Evolutionary conservation across 768 basidiomycete genomes (phyloP).

Genomic region (Phaeotremella fagi): DNA sequence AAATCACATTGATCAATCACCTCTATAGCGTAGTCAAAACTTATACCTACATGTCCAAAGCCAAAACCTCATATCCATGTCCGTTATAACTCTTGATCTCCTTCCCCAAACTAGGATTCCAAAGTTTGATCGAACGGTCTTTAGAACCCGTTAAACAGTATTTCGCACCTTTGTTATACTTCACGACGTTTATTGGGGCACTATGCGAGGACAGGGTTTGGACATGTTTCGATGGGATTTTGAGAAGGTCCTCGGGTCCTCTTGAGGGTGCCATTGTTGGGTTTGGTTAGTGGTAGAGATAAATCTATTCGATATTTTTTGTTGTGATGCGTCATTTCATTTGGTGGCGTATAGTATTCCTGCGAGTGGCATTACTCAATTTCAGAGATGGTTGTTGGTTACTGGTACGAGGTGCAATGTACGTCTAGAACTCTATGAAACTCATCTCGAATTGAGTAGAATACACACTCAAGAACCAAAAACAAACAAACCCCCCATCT

Average conservation of each 20-base stretch:
- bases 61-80: conserved; percentile 93
- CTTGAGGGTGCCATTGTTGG: not conserved
- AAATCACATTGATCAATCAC: not conserved
- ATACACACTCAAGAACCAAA: no score
- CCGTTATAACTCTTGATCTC: conserved; percentile 86
- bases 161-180: conserved; percentile 81
- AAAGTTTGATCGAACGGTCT: conserved; percentile 81
- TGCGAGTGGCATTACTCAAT: no score
- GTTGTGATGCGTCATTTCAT: no score
- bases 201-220: conserved; percentile 36
- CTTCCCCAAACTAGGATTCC: conserved; percentile 80
- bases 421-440: no score
- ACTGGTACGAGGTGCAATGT: no score
- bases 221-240: not conserved
- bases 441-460: no score
- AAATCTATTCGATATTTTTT: no score
- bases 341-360: no score
- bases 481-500: no score
- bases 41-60: conserved; percentile 70
- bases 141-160: conserved; percentile 92
- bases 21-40: not conserved
- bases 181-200: conserved; percentile 83
- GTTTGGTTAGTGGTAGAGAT: no score
- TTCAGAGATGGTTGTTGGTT: no score
- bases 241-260: not conserved